Base-by-base conservation (phyloP, 2,329 filamentous ascomycete species). In the Curvularia spicifera region DNA sequence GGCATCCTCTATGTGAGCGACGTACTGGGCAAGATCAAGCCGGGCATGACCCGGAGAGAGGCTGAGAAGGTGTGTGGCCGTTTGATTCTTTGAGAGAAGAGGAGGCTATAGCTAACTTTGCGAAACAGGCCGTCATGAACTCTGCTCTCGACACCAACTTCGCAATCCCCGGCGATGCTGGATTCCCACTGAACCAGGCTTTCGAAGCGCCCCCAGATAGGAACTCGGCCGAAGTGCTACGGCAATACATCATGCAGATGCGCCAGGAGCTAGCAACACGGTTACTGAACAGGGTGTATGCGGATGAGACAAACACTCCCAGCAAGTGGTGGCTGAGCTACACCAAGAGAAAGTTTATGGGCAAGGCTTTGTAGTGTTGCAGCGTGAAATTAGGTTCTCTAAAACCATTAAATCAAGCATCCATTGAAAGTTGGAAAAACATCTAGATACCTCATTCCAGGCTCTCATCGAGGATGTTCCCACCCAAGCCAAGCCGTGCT, bases 311-410 rank as follows among this genome's bases (percentile, higher is more conserved):
- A 28, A 76, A 78, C 78, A 86, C 75, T 79, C 93, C 83, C 78
- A 91, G 80, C 65, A 87, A 88, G 56, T 98, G 94, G 91, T 99
- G 95, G 95, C 80, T 99, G 77, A 98, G 95, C 84, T 99, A 97
- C 78, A 91, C 91, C 53, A 98, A 98, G 88, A 89, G 95, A 81
- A 97, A 97, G 87, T 99, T 99, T 76, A 98, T 99, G 95, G 93
- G 93, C 78, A 98, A 98, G 87, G 74, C 79, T 20, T 67, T 78
- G 67, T 77, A 72, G 51, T 44, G 22, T 37, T 37, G 52, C 9
- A 26, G 37, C 29, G 33, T 35, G 26, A 37, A 9, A n/a, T 24
- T 15, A 8, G 28, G 15, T 9, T 13, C 22, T 22, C 15, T 13
- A 43, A 33, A 22, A 9, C 20, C 20, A 28, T 33, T 28, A 33